Conservation (phyloP, 148 eudicot species). For the Salicornia ramosissima region DNA sequence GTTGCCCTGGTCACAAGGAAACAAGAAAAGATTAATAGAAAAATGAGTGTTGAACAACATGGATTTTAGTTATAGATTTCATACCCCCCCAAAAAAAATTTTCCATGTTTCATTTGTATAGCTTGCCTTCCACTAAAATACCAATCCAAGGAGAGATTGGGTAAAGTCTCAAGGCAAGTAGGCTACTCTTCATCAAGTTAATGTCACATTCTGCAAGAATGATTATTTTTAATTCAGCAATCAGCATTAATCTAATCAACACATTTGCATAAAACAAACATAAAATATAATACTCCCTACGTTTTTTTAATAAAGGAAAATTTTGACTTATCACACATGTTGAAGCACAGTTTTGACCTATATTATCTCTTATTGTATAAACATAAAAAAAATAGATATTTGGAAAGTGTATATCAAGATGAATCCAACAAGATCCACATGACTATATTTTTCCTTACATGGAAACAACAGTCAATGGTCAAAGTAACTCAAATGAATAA, state of each 20-base stretch:
- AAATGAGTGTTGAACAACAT: constrained; percentile 8
- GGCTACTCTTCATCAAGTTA: constrained; percentile 14
- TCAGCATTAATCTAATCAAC: not conserved
- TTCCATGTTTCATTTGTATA: constrained; percentile 19
- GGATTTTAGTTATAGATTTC: not conserved
- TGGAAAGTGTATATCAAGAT: too few relatives aligned
- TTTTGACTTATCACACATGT: too few relatives aligned
- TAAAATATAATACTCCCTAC: not conserved
- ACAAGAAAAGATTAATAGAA: not conserved
- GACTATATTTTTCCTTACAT: too few relatives aligned
- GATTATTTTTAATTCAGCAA: constrained; percentile 10
- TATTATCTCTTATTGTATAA: too few relatives aligned
- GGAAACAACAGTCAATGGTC: too few relatives aligned
- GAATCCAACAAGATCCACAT: too few relatives aligned
- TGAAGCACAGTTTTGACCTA: too few relatives aligned
- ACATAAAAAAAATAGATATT: too few relatives aligned
- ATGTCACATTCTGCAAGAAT: constrained; percentile 7
- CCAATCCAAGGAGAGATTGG: constrained; percentile 8
- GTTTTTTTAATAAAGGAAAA: too few relatives aligned
- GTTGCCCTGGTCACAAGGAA: not conserved
- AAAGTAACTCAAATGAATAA: too few relatives aligned
- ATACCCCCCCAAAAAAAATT: not conserved
- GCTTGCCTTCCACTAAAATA: constrained; percentile 28
- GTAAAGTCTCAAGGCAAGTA: constrained; percentile 13
- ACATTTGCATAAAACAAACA: not conserved